phyloP scores from a whole-genome alignment of 2,329 filamentous ascomycete genomes.

The Orbilia blumenaviensis region DNA sequence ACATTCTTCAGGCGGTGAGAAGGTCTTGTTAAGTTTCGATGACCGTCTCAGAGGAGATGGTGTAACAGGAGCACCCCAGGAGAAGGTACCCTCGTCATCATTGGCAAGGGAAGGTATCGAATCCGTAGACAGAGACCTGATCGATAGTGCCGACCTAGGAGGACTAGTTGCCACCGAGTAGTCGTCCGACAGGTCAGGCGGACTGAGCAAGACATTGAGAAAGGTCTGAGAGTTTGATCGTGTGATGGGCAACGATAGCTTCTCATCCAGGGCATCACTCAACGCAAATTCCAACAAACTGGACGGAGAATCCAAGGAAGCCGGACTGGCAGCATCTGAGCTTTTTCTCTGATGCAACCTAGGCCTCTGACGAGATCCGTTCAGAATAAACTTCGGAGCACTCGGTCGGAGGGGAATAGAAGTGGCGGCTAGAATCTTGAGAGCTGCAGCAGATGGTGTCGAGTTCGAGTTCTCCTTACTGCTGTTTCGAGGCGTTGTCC shows the following conservation, averaged over 20 bases:
- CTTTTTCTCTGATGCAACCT: conserved; percentile 43
- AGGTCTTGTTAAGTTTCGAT: conserved; percentile 43
- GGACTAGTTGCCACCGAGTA: conserved; percentile 54
- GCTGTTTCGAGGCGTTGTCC: conserved; percentile 2
- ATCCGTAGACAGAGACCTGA: conserved; percentile 56
- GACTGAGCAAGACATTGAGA: conserved; percentile 56
- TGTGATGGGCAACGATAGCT: conserved; percentile 52
- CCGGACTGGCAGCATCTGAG: conserved; percentile 50
- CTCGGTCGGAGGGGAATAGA: conserved; percentile 55
- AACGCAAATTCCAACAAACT: conserved; percentile 54
- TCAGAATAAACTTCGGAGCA: conserved; percentile 28
- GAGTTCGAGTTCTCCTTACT: conserved; percentile 36
- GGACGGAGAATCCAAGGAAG: conserved; percentile 53
- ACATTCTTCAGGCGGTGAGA: conserved; percentile 56
- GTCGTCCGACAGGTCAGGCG: conserved; percentile 57
- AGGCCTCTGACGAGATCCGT: conserved; percentile 38
- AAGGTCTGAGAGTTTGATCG: conserved; percentile 55
- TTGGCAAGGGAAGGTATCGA: conserved; percentile 57
- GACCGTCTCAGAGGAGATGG: conserved; percentile 42
- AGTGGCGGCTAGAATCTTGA: conserved; percentile 56
- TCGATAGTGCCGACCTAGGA: conserved; percentile 55
- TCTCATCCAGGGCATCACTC: conserved; percentile 55
- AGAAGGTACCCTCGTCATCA: conserved; percentile 57
- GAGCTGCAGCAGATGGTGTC: conserved; percentile 56
- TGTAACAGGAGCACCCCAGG: conserved; percentile 48